Evolutionary conservation across 148 eudicot genomes (phyloP).

Genomic region (Vaccinium vitisidaea): DNA sequence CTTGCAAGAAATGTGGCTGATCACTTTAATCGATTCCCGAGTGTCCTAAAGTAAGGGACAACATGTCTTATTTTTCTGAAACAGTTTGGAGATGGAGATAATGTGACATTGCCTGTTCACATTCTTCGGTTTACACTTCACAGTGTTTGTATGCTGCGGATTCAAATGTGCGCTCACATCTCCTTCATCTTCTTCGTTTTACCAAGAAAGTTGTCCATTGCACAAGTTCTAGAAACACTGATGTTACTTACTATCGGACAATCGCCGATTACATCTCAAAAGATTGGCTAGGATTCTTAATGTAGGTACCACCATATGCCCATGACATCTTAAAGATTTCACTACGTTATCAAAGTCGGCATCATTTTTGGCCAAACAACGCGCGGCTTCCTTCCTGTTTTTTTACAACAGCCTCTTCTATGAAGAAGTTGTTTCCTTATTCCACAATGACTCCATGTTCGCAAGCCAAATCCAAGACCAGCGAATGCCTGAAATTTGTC

Average conservation of each 20-base stretch:
- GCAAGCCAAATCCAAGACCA: conserved; percentile 72
- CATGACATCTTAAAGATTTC: conserved; percentile 46
- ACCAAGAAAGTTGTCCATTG: neutral
- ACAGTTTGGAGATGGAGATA: no score
- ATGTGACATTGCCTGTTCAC: neutral
- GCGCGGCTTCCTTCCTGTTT: conserved; percentile 47
- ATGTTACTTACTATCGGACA: neutral
- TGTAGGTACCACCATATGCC: neutral
- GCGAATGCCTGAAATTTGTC: conserved; percentile 69
- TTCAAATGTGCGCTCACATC: neutral
- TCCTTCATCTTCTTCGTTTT: no score
- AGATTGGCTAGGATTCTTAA: neutral
- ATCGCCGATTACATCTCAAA: neutral
- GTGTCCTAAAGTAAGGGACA: neutral
- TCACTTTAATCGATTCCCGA: neutral
- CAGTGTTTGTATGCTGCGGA: neutral
- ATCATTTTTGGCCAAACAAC: conserved; percentile 52
- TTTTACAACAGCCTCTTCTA: conserved; percentile 51
- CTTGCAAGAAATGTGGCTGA: conserved; percentile 5
- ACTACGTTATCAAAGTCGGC: conserved; percentile 46
- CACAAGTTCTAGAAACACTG: neutral
- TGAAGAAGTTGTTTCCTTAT: conserved; percentile 53
- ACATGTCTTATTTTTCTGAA: no score
- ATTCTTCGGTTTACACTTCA: neutral
- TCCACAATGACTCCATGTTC: conserved; percentile 63